Evolutionary conservation across 208 protist species (phyloP), one percentile per base, ranked within the genome.

Genomic region (Leishmania gerbilli): DNA sequence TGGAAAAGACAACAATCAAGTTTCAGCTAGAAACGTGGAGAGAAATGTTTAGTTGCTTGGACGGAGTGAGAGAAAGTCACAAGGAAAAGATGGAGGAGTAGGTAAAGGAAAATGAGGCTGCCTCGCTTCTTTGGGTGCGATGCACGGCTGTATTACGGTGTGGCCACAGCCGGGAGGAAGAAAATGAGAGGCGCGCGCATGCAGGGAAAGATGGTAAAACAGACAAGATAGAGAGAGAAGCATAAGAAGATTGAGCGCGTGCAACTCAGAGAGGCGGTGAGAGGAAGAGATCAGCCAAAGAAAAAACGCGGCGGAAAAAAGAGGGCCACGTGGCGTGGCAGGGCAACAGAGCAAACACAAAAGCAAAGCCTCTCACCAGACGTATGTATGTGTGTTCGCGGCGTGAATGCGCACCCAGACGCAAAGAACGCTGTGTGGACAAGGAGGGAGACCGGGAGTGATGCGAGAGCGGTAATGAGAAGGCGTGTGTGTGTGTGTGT

Each of bases 191-290:
- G 13, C 4, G 53, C 4, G 58, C 21, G 56, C 15, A 47, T 34
- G 37, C 47, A 76, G 5, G 17, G 53, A 74, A 6, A 56, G 15
- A 58, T 40, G 47, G 31, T 55, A 51, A 80, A 47, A 72, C 40
- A 42, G 68, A 76, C 21, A 64, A 69, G 31, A 47, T 24, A 76
- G 55, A 77, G 11, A 19, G 37, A 78, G 42, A 68, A 69, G 74
- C 27, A 71, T 34, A 79, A 49, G 21, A 47, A 64, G 31, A 40
- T 34, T 17, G 31, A 62, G 45, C 8, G 53, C 9, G 3, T 19
- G 21, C 31, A 58, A 15, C 31, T 34, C 40, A 49, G 2, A 75
- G 31, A 75, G 67, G 15, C 3, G 21, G 40, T 42, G 37, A 42
- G 1, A 21, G 40, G 27, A 27, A 15, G 24, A 45, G 68, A 74